Evolutionary conservation across 163 green algal species (phyloP).

Genomic region (Trebouxia gelatinosa): DNA sequence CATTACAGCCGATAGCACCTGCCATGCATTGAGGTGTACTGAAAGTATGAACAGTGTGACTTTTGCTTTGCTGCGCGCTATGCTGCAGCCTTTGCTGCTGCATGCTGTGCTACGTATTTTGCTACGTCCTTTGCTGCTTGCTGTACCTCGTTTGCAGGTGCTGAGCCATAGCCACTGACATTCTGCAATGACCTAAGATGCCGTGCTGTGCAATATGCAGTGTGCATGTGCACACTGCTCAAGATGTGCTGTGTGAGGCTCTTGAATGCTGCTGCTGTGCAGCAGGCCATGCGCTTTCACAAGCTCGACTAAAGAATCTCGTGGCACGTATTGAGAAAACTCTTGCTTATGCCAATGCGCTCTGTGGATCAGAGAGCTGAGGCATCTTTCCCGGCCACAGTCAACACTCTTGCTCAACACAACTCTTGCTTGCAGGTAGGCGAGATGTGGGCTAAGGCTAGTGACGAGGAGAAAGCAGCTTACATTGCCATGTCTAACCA

Average conservation of each 20-base stretch:
- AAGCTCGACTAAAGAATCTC: not conserved
- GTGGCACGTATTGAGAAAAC: too few species aligned
- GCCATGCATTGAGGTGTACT: not conserved
- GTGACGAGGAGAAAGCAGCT: conserved; percentile 30
- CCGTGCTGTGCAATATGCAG: too few species aligned
- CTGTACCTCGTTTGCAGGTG: too few species aligned
- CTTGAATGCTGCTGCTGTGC: not conserved
- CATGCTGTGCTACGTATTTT: too few species aligned
- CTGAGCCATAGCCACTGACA: too few species aligned
- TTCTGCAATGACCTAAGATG: too few species aligned
- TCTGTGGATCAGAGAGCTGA: too few species aligned
- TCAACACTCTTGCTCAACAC: not conserved
- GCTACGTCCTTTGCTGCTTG: too few species aligned
- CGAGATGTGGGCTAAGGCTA: conserved; percentile 35
- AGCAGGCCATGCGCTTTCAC: not conserved
- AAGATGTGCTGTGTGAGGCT: too few species aligned
- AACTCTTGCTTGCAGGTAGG: conserved; percentile 16
- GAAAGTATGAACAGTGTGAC: not conserved
- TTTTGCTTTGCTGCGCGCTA: not conserved
- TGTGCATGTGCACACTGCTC: too few species aligned
- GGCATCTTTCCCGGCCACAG: not conserved
- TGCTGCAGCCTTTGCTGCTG: not conserved
- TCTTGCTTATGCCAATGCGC: too few species aligned
- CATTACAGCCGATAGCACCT: too few species aligned
- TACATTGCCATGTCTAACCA: conserved; percentile 35